A percentile compares a stretch with the other conserved stretches of the same genome.
Conservation (phyloP, 202 grass and related monocot species). For the Setaria viridis region DNA sequence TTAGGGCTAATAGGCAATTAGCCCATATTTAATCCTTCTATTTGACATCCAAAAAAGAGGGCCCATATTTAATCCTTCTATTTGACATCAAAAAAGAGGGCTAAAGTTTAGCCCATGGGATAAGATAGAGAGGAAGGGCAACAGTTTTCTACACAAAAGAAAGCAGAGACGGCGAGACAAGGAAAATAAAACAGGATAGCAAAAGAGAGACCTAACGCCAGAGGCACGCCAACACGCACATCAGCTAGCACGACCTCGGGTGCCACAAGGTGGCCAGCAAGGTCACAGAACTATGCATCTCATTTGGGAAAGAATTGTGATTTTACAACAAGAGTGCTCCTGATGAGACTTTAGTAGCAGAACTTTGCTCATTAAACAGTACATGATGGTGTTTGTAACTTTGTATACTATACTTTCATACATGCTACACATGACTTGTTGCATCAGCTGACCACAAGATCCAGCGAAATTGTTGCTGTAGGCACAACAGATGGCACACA, state of each 20-base stretch:
- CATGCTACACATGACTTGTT: conserved; percentile 18
- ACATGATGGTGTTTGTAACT: conserved; percentile 22
- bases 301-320: neutral
- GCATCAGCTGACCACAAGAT: neutral
- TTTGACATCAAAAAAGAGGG: too few species aligned
- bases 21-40: too few species aligned
- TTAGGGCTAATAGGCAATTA: too few species aligned
- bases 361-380: conserved; percentile 22
- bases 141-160: neutral
- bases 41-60: too few species aligned
- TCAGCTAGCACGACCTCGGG: neutral
- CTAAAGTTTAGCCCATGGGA: too few species aligned
- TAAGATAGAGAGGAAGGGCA: too few species aligned
- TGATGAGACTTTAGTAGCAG: neutral
- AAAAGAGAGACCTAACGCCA: neutral
- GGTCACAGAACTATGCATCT: conserved; percentile 1
- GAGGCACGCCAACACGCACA: neutral
- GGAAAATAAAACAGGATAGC: neutral
- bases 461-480: neutral
- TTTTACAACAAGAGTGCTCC: conserved; percentile 1
- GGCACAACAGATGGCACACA: neutral
- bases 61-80: too few species aligned
- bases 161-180: neutral
- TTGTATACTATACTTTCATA: conserved; percentile 43
- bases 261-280: neutral